Conservation (phyloP, 2,329 filamentous ascomycete species). For the Thelonectria olida region DNA sequence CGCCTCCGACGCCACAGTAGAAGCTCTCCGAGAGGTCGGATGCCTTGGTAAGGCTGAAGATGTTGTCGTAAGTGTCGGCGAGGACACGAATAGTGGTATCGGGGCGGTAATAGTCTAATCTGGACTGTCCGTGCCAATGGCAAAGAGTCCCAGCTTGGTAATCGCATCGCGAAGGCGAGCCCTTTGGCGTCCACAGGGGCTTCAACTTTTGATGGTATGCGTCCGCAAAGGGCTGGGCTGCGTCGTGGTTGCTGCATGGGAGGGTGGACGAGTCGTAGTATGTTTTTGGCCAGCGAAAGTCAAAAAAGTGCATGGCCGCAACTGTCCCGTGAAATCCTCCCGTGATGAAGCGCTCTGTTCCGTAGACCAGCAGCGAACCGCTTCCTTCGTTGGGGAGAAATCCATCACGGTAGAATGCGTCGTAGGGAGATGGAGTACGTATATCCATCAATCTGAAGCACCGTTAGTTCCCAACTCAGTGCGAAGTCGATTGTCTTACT, state of each 20-base stretch:
- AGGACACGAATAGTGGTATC: slow-evolving; percentile 60
- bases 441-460: slow-evolving; percentile 54
- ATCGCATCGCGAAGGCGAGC: slow-evolving; percentile 45
- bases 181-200: slow-evolving; percentile 19
- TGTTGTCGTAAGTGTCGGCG: slow-evolving; percentile 40
- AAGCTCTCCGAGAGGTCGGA: slow-evolving; percentile 58
- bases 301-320: slow-evolving; percentile 59
- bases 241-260: slow-evolving; percentile 52
- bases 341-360: slow-evolving; percentile 60
- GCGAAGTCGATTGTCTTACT: slow-evolving; percentile 16
- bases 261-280: slow-evolving; percentile 61
- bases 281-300: slow-evolving; percentile 59
- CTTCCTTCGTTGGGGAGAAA: slow-evolving; percentile 57
- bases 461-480: no score
- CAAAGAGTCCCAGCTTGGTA: slow-evolving; percentile 47
- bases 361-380: slow-evolving; percentile 59
- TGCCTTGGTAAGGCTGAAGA: slow-evolving; percentile 59
- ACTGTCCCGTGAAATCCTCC: slow-evolving; percentile 52
- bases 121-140: slow-evolving; percentile 58
- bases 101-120: slow-evolving; percentile 55
- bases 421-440: slow-evolving; percentile 56
- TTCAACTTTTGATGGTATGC: slow-evolving; percentile 11
- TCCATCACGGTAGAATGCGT: slow-evolving; percentile 62
- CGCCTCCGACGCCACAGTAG: slow-evolving; percentile 60
- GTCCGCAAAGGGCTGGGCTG: slow-evolving; percentile 41